phyloP scores from a whole-genome alignment of 164 flowering plant genomes.

The Tinospora cordifolia region DNA sequence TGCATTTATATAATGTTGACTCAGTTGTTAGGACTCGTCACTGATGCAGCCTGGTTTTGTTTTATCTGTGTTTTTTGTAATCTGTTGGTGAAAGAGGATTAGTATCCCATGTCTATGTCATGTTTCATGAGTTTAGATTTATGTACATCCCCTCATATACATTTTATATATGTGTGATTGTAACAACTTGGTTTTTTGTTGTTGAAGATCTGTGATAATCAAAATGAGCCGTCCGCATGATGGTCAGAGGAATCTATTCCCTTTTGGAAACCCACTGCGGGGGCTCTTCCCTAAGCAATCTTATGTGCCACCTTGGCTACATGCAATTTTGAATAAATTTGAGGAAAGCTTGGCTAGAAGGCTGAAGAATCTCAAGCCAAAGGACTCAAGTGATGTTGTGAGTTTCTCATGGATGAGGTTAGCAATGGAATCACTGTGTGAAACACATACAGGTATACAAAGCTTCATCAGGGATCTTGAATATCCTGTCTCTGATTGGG shows the following conservation, averaged over 20 bases:
- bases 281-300: slow-evolving; percentile 66
- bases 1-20: no score
- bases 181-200: no score
- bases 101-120: no score
- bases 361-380: slow-evolving; percentile 46
- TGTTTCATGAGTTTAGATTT: no score
- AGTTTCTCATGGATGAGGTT: slow-evolving; percentile 74
- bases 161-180: no score
- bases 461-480: slow-evolving; percentile 61
- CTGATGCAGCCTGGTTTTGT: no score
- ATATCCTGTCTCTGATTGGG: slow-evolving; percentile 82
- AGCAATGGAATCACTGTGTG: slow-evolving; percentile 65
- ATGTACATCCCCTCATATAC: no score
- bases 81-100: no score
- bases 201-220: not conserved
- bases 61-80: no score
- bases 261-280: slow-evolving; percentile 73
- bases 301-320: slow-evolving; percentile 37
- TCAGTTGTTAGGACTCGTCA: no score
- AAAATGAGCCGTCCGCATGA: slow-evolving; percentile 82
- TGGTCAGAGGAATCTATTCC: slow-evolving; percentile 55
- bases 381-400: slow-evolving; percentile 38
- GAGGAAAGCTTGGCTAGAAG: slow-evolving; percentile 56
- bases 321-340: slow-evolving; percentile 41
- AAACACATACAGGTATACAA: slow-evolving; percentile 62